These are phyloP conservation scores for Pleurotus sapidus DNA, from an alignment of 768 basidiomycete genomes.

Conservation along the genomic window DNA sequence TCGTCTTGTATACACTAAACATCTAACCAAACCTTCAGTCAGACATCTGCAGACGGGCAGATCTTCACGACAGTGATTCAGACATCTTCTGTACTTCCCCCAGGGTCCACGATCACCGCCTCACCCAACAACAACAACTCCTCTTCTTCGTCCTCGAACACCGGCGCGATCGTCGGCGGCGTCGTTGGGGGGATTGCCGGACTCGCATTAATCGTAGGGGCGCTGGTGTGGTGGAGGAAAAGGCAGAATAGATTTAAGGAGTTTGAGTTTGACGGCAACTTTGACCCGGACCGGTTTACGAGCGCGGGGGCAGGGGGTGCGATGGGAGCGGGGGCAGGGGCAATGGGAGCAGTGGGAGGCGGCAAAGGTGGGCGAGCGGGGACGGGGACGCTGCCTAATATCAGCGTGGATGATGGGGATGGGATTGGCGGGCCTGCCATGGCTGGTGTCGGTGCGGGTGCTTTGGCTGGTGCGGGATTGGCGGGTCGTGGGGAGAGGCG, in stretches of 20 bases:
- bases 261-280: conserved; percentile 36
- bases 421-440: not conserved
- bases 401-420: not conserved
- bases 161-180: conserved; percentile 48
- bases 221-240: conserved; percentile 44
- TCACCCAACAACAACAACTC: conserved; percentile 7
- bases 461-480: not conserved
- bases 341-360: not conserved
- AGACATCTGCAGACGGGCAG: conserved; percentile 23
- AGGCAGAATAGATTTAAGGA: conserved; percentile 24
- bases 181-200: conserved; percentile 45
- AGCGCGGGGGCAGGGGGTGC: conserved; percentile 3
- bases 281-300: conserved; percentile 30
- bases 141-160: conserved; percentile 17
- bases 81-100: conserved; percentile 22
- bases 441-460: conserved; percentile 2
- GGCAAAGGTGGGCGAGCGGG: not conserved
- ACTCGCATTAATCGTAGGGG: conserved; percentile 16
- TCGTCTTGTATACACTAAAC: not conserved
- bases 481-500: not conserved
- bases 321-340: not conserved
- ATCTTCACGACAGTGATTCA: conserved; percentile 22
- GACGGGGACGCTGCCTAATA: not conserved
- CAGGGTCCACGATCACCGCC: conserved; percentile 15
- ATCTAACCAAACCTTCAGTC: not conserved